Conservation (phyloP, 345 rosid species). For the Sonneratia caseolaris region DNA sequence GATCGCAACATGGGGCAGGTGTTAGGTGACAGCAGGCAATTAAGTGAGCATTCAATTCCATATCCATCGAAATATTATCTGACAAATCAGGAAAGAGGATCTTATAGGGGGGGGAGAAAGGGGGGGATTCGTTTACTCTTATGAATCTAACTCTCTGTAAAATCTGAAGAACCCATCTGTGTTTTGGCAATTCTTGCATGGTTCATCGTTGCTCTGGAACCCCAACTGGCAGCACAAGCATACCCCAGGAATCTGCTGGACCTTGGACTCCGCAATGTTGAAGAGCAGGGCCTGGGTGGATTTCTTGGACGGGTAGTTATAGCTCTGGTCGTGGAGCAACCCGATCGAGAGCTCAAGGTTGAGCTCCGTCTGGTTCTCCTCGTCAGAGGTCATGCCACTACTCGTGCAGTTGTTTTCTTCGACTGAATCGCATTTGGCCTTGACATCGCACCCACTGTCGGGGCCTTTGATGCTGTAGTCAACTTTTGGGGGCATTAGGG, state of each 20-base stretch:
- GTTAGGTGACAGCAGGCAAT: not conserved
- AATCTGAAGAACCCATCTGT: conserved; percentile 22
- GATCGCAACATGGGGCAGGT: not conserved
- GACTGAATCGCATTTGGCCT: conserved; percentile 17
- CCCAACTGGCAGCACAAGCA: conserved; percentile 51
- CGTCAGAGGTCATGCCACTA: conserved; percentile 52
- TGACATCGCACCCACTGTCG: conserved; percentile 2
- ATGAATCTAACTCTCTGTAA: conserved; percentile 12
- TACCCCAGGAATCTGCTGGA: conserved; percentile 13
- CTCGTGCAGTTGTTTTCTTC: conserved; percentile 36
- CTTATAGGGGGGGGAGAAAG: not conserved
- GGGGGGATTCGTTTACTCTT: not conserved
- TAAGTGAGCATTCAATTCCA: conserved; percentile 2
- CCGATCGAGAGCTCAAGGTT: conserved; percentile 51
- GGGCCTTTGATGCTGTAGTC: not conserved
- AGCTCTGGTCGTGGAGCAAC: conserved; percentile 6
- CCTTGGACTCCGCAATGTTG: conserved; percentile 37
- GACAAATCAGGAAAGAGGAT: not conserved
- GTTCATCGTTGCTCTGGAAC: conserved; percentile 19
- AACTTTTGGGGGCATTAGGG: conserved; percentile 1
- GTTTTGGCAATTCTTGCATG: conserved; percentile 34
- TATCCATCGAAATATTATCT: conserved; percentile 1
- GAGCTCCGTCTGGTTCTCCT: conserved; percentile 27
- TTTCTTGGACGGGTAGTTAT: not conserved
- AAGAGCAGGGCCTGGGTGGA: conserved; percentile 4